Evolutionary conservation across 768 basidiomycete species (phyloP).

Genomic region (Naganishia onofrii): DNA sequence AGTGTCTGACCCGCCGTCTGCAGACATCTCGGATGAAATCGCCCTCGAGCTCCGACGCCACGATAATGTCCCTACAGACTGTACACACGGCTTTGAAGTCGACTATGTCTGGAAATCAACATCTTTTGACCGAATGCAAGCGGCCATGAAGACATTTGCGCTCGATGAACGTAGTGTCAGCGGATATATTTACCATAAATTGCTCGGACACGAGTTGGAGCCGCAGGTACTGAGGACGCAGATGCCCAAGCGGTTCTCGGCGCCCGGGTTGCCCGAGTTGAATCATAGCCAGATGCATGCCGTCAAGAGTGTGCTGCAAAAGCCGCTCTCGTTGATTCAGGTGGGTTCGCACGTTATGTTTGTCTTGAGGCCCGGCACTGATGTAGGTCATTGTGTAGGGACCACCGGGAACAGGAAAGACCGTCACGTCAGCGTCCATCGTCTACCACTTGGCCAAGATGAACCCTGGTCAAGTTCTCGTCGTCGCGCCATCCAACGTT

Average conservation of each 20-base stretch:
- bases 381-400: conserved; percentile 55
- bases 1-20: background rate
- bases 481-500: conserved; percentile 97
- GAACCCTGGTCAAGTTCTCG: conserved; percentile 98
- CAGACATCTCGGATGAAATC: conserved; percentile 97
- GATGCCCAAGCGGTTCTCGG: conserved; percentile 76
- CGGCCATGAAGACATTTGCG: conserved; percentile 99
- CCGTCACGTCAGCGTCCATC: conserved; percentile 97
- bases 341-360: conserved; percentile 39
- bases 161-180: conserved; percentile 99
- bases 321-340: conserved; percentile 94
- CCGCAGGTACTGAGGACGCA: conserved; percentile 67
- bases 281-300: conserved; percentile 99
- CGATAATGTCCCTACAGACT: conserved; percentile 89
- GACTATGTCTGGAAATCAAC: conserved; percentile 99
- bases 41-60: conserved; percentile 83
- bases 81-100: conserved; percentile 91
- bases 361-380: background rate
- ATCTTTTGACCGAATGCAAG: conserved; percentile 98
- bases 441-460: conserved; percentile 99
- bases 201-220: conserved; percentile 94
- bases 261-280: conserved; percentile 93
- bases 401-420: conserved; percentile 97
- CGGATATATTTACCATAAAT: conserved; percentile 98
- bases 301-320: conserved; percentile 97